Evolutionary conservation across 148 eudicot genomes (phyloP).

Genomic region (Vaccinium myrtillus): DNA sequence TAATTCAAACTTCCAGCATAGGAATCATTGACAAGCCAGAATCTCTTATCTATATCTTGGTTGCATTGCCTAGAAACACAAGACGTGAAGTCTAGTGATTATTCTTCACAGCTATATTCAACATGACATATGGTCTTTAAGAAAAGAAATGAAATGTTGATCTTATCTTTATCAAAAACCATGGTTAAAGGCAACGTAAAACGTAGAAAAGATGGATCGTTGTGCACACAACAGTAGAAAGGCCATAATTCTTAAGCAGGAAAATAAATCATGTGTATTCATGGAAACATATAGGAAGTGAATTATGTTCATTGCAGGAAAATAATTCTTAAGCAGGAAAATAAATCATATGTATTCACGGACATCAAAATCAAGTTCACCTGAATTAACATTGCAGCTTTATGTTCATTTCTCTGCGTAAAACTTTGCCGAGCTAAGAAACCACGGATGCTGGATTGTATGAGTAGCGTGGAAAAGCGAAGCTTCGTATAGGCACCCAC

Average conservation of each 20-base stretch:
- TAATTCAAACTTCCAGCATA: neutral
- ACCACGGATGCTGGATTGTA: slow-evolving; percentile 77
- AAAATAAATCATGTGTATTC: neutral
- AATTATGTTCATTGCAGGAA: no score
- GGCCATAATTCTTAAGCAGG: neutral
- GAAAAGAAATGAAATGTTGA: no score
- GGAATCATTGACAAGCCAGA: neutral
- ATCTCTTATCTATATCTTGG: neutral
- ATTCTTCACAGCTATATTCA: neutral
- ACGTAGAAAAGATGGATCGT: neutral
- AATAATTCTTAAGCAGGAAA: neutral
- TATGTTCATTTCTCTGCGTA: slow-evolving; percentile 53
- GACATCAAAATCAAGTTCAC: slow-evolving; percentile 26
- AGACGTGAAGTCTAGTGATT: neutral
- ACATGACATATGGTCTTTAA: neutral
- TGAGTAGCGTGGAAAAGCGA: slow-evolving; percentile 37
- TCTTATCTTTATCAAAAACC: neutral
- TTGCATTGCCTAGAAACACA: neutral
- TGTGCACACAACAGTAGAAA: neutral
- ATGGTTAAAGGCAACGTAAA: neutral
- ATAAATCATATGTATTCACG: neutral
- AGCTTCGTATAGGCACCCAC: slow-evolving; percentile 51
- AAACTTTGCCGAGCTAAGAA: slow-evolving; percentile 62
- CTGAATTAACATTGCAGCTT: slow-evolving; percentile 86
- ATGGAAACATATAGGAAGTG: neutral